Percentiles rank a stretch among this genome's conserved stretches.
Conservation (phyloP, 2,329 filamentous ascomycete species). For the Aspergillus nomiae region DNA sequence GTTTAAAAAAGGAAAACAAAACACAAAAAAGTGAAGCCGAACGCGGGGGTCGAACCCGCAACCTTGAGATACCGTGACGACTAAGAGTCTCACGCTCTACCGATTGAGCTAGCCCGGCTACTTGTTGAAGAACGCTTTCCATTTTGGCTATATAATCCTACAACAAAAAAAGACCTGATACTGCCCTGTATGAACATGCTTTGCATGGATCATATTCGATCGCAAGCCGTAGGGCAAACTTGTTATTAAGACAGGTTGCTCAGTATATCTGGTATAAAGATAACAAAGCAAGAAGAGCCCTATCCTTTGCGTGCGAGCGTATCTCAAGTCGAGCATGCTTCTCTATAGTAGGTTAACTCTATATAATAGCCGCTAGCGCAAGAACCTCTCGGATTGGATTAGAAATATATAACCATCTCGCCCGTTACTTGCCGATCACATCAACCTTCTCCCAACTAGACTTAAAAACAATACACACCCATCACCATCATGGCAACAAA, state of each 20-base stretch:
- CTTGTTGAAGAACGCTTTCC: not conserved
- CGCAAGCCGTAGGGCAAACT: not conserved
- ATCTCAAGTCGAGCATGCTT: not conserved
- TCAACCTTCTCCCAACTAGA: not conserved
- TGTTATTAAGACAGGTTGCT: not conserved
- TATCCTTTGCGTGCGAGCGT: not conserved
- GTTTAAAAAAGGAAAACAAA: not conserved
- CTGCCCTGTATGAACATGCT: accelerated
- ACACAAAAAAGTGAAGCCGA: conserved; percentile 29
- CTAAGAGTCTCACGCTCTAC: conserved; percentile 55
- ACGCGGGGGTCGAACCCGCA: conserved; percentile 48
- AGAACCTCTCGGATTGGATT: not conserved
- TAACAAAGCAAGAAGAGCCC: not conserved
- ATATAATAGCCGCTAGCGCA: not conserved
- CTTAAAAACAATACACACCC: not conserved
- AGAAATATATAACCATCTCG: not conserved
- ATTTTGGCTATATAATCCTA: not conserved
- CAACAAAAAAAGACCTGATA: not conserved
- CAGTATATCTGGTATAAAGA: not conserved
- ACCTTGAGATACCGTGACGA: conserved; percentile 31
- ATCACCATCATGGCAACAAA: not conserved
- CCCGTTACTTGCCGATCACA: not conserved
- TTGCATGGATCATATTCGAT: not conserved
- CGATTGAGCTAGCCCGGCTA: conserved; percentile 55
- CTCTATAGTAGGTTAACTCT: not conserved